These are phyloP conservation scores for Diplodia sapinea DNA, from an alignment of 2,329 filamentous ascomycete species.

Conservation along the genomic window DNA sequence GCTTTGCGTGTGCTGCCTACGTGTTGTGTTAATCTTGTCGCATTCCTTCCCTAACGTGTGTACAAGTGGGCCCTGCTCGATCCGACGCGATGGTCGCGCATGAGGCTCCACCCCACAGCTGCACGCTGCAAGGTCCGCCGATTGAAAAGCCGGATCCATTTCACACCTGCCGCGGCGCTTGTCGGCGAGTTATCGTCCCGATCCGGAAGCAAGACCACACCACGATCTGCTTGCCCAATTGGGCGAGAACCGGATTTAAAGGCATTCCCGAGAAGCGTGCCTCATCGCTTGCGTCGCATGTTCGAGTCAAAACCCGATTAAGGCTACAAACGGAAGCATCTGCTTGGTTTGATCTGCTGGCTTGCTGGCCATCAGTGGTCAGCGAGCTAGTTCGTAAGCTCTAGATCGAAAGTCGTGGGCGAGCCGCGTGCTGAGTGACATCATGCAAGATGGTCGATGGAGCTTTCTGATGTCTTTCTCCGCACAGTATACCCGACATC, in stretches of 20 bases:
- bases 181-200: not conserved
- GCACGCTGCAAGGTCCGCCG: constrained; percentile 4
- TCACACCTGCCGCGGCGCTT: not conserved
- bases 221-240: not conserved
- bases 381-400: not conserved
- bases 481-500: constrained; percentile 5
- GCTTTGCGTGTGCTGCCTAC: too few relatives aligned
- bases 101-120: constrained; percentile 6
- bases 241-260: not conserved
- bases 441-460: constrained; percentile 3
- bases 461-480: not conserved
- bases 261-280: not conserved
- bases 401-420: not conserved
- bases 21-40: too few relatives aligned
- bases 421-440: constrained; percentile 1
- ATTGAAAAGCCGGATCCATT: not conserved
- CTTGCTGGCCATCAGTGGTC: not conserved
- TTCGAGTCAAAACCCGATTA: not conserved
- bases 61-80: constrained; percentile 3
- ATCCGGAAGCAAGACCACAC: not conserved
- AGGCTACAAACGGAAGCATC: not conserved
- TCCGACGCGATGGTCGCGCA: constrained; percentile 2
- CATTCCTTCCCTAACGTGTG: too few relatives aligned
- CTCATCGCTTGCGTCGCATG: not conserved
- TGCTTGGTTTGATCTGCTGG: not conserved